phyloP scores from a whole-genome alignment of 148 eudicot species.

The Pouteria glomerata region DNA sequence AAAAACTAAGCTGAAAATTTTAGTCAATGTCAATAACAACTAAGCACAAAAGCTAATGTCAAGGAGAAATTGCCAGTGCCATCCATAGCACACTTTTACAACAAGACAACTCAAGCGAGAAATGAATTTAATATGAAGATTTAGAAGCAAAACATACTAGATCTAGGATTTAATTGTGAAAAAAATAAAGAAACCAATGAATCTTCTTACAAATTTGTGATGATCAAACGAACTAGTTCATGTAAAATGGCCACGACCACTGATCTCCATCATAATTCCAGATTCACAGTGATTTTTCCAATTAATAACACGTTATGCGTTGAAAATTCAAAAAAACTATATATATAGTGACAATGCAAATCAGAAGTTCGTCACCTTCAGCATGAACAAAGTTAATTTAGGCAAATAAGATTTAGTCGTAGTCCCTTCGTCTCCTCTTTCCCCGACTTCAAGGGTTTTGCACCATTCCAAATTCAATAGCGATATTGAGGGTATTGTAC shows the following conservation, averaged over 20 bases:
- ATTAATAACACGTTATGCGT: neutral
- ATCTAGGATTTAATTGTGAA: neutral
- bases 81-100: neutral
- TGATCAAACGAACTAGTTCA: neutral
- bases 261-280: neutral
- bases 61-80: neutral
- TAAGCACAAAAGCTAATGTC: too few relatives aligned
- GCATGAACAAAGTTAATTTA: too few relatives aligned
- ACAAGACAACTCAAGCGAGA: neutral
- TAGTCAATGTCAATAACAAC: neutral
- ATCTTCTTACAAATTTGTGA: neutral
- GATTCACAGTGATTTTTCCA: neutral
- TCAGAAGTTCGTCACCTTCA: too few relatives aligned
- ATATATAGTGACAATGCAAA: too few relatives aligned
- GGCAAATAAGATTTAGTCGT: too few relatives aligned
- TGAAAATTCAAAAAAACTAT: neutral
- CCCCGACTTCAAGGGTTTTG: too few relatives aligned
- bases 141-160: neutral
- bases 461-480: too few relatives aligned
- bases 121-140: neutral
- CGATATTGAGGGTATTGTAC: too few relatives aligned
- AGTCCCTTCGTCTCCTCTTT: too few relatives aligned
- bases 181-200: neutral
- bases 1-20: neutral
- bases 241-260: neutral